Percentiles rank a stretch among this genome's conserved stretches.
Evolutionary conservation across 23 red algal species (phyloP).

Genomic region (Cyanidioschyzon merolae): DNA sequence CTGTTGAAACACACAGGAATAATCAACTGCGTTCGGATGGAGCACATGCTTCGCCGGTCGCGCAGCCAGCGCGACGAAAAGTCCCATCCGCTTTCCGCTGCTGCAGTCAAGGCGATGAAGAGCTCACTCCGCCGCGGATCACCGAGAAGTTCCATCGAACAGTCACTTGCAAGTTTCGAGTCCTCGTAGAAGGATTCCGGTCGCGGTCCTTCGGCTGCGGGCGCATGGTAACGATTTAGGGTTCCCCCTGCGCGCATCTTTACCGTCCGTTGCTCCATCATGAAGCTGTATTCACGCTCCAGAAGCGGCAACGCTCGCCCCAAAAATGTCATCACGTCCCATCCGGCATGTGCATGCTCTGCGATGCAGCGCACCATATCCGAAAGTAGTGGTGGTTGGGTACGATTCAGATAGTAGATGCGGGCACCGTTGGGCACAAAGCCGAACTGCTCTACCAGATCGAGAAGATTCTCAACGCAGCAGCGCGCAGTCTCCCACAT

Average conservation of each 20-base stretch:
- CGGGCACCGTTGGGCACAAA: conserved; percentile 90
- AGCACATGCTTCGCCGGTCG: conserved; percentile 9
- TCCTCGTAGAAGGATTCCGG: conserved; percentile 67
- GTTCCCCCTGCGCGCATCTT: neutral
- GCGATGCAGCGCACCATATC: conserved; percentile 34
- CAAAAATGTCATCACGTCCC: neutral
- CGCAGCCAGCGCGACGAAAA: conserved; percentile 75
- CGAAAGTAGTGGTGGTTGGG: conserved; percentile 68
- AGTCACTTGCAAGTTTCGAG: conserved; percentile 14
- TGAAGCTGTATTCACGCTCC: conserved; percentile 32
- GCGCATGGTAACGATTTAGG: conserved; percentile 11
- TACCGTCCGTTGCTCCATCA: conserved; percentile 27
- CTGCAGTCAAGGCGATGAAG: conserved; percentile 46
- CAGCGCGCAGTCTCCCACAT: conserved; percentile 41
- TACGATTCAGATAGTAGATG: conserved; percentile 78
- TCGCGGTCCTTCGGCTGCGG: conserved; percentile 33
- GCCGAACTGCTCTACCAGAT: conserved; percentile 46
- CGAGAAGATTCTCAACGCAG: conserved; percentile 53
- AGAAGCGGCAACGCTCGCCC: conserved; percentile 26
- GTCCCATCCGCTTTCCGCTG: conserved; percentile 92
- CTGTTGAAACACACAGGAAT: conserved; percentile 74
- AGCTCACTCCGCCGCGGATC: conserved; percentile 10
- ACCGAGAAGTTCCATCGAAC: neutral
- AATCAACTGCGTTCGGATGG: conserved; percentile 37
- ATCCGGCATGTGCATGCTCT: neutral